These are phyloP conservation scores for Hortiboletus campestris DNA, from an alignment of 768 basidiomycete species.

Conservation along the genomic window DNA sequence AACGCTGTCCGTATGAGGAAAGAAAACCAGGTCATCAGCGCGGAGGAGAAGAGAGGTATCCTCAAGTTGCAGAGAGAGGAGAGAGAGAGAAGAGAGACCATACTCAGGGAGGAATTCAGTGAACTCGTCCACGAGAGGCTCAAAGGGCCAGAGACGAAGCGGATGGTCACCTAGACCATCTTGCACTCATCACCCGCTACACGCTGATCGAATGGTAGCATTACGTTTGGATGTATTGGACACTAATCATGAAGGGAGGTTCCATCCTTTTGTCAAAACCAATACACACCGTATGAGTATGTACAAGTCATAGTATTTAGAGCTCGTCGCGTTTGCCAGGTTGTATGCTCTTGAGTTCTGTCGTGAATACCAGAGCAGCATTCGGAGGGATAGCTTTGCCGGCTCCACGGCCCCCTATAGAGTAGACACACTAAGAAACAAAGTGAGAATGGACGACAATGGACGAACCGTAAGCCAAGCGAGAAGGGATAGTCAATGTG, in stretches of 20 bases:
- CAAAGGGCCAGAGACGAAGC: conserved; percentile 44
- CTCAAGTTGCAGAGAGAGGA: conserved; percentile 94
- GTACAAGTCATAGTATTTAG: conserved; percentile 26
- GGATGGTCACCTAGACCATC: conserved; percentile 7
- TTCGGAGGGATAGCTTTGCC: conserved; percentile 75
- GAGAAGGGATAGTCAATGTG: conserved; percentile 79
- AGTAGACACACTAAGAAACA: neutral
- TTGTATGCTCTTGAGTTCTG: conserved; percentile 73
- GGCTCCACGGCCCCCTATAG: conserved; percentile 68
- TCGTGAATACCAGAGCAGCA: conserved; percentile 82
- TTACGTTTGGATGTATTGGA: neutral
- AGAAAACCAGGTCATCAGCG: conserved; percentile 99
- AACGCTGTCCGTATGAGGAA: conserved; percentile 98
- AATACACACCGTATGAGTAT: neutral
- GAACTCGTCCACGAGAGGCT: conserved; percentile 78
- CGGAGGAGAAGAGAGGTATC: conserved; percentile 97
- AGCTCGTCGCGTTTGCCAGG: conserved; percentile 52
- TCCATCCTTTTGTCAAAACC: neutral
- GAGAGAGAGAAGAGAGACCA: conserved; percentile 84
- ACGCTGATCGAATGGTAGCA: neutral
- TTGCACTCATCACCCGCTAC: neutral
- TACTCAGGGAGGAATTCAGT: conserved; percentile 86
- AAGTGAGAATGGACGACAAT: neutral
- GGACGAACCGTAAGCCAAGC: conserved; percentile 77
- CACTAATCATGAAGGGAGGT: neutral